Base-by-base conservation (phyloP, 169 alveolate species). In the Blepharisma undulans region DNA sequence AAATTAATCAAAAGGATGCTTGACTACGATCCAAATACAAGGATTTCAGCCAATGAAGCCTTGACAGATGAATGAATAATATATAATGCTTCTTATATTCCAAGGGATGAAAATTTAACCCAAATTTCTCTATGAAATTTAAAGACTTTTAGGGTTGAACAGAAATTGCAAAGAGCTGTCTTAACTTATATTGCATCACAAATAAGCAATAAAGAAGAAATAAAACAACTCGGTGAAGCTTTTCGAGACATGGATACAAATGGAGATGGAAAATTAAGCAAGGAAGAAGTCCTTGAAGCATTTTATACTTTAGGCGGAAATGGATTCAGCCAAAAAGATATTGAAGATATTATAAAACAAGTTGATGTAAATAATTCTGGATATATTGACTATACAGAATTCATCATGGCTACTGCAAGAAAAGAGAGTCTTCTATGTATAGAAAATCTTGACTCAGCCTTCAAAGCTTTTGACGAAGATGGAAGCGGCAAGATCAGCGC, bases 311-410 rank as follows among this genome's bases (percentile, higher is more conserved):
- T 90, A 4, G 88, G n/a, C 72, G 91, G 81, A 29, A 18, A 27
- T 21, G 59, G 30, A 33, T 19, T 19, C n/a, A 33, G 66, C 72
- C 29, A 60, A 61, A 96, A 95, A 79, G 97, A 96, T 72, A 96
- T 97, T 30, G 96, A 95, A 61, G 94, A 96, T 66, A 96, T 95
- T 7, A 93, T 97, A 96, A 82, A 81, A 21, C 91, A 89, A 27
- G 93, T 95, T 30, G 98, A 96, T 95, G 92, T 93, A 29, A 97
- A 96, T 89, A 93, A 93, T 59, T 93, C 94, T 87, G 98, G 98
- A 21, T 93, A 93, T 61, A 95, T 97, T 29, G 98, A 97, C 88
- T 97, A 96, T 89, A 60, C 81, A 21, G 98, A 96, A 93, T 96
- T 94, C 87, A 90, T 95, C 21, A 93, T 94, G 29, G 97, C 97